Evolutionary conservation across 345 rosid species (phyloP).

Genomic region (Noccaea bulbosa): DNA sequence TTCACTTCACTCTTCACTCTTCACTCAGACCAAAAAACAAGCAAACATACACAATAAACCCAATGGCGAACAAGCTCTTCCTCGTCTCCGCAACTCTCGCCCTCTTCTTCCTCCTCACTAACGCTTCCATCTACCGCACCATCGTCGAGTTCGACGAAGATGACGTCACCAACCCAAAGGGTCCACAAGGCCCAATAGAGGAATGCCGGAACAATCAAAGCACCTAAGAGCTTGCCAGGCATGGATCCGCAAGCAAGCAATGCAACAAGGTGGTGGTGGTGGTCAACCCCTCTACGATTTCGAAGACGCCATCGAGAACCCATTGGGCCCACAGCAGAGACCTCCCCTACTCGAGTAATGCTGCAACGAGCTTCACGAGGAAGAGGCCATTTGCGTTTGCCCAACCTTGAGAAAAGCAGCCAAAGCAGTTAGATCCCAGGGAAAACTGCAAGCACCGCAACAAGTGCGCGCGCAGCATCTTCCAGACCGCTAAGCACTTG

Average conservation of each 20-base stretch:
- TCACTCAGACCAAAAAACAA: not conserved
- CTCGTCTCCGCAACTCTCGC: conserved; percentile 24
- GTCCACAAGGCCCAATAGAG: too few species aligned
- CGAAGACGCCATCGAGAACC: too few species aligned
- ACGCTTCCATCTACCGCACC: conserved; percentile 19
- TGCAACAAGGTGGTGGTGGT: too few species aligned
- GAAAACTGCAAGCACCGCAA: not conserved
- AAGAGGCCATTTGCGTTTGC: conserved; percentile 27
- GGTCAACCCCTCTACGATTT: too few species aligned
- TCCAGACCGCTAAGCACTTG: conserved; percentile 19
- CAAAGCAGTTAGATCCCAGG: not conserved
- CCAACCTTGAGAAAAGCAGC: conserved; percentile 33
- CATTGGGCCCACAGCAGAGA: too few species aligned
- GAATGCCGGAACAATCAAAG: too few species aligned
- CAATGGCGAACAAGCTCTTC: conserved; percentile 40
- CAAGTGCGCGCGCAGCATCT: not conserved
- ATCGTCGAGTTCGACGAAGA: conserved; percentile 35
- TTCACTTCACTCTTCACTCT: conserved; percentile 1
- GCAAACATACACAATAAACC: not conserved
- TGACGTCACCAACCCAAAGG: not conserved
- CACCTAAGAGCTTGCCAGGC: too few species aligned
- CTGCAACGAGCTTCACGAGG: too few species aligned
- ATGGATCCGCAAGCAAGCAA: too few species aligned
- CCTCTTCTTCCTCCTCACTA: conserved; percentile 11
- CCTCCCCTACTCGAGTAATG: too few species aligned